These are phyloP conservation scores for Hortaea werneckii DNA, from an alignment of 2,329 filamentous ascomycete genomes.

Conservation along the genomic window DNA sequence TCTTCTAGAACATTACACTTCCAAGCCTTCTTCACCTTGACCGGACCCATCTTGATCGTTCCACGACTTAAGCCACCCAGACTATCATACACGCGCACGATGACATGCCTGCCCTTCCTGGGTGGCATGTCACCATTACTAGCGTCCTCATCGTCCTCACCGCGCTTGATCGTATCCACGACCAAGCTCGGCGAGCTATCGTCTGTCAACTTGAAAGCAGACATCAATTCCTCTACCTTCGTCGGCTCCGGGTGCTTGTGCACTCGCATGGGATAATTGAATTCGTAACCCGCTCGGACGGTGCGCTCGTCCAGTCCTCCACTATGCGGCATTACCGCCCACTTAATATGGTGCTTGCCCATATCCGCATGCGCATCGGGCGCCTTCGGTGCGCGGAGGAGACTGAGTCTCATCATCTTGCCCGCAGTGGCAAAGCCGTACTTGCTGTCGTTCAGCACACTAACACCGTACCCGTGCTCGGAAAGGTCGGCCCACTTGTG, in stretches of 20 bases:
- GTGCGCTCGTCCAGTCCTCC: conserved; percentile 63
- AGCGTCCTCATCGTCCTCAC: conserved; percentile 49
- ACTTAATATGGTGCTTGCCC: conserved; percentile 71
- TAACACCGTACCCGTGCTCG: conserved; percentile 80
- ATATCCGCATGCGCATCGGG: conserved; percentile 92
- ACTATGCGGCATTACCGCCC: conserved; percentile 78
- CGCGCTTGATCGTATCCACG: conserved; percentile 84
- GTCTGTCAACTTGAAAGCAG: conserved; percentile 53
- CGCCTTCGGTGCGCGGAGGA: conserved; percentile 81
- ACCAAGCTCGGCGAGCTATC: conserved; percentile 43
- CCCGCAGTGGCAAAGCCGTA: conserved; percentile 90
- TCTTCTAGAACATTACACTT: conserved; percentile 88
- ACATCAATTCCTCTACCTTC: conserved; percentile 24
- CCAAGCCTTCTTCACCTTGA: conserved; percentile 64
- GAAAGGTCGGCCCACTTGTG: conserved; percentile 90
- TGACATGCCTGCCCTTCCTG: conserved; percentile 61
- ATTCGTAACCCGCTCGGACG: conserved; percentile 74
- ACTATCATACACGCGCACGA: conserved; percentile 79
- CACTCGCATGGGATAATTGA: conserved; percentile 70
- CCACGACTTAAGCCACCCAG: conserved; percentile 72
- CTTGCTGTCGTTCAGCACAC: conserved; percentile 88
- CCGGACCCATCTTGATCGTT: conserved; percentile 51
- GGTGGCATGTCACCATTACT: conserved; percentile 42
- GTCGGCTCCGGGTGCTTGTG: conserved; percentile 30
- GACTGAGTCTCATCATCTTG: conserved; percentile 77